Conservation (phyloP, 2,329 filamentous ascomycete genomes). For the Passalora sequoiae region DNA sequence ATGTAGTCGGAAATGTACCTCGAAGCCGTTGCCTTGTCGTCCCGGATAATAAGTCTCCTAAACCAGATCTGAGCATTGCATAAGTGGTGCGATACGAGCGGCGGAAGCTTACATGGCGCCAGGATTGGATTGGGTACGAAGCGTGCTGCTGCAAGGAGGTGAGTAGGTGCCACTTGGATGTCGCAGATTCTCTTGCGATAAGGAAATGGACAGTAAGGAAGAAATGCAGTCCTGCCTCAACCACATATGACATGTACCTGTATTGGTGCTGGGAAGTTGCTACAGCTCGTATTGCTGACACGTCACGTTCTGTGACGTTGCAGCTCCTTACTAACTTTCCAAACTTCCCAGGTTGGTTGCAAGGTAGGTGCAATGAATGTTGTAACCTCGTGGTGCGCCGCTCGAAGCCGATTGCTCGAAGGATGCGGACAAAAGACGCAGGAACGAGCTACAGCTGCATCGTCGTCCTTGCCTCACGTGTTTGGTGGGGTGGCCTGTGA, state of each 20-base stretch:
- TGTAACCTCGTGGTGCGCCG: slow-evolving; percentile 16
- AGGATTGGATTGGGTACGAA: slow-evolving; percentile 1
- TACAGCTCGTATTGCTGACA: background rate
- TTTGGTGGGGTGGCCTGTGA: background rate
- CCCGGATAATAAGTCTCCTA: slow-evolving; percentile 80
- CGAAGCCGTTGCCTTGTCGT: slow-evolving; percentile 63
- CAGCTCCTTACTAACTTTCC: background rate
- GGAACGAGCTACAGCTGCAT: background rate
- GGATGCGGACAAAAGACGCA: background rate
- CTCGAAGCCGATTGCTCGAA: slow-evolving; percentile 6
- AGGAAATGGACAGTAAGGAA: background rate
- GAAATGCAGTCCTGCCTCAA: background rate
- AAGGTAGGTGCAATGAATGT: slow-evolving; percentile 3
- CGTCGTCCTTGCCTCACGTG: slow-evolving; percentile 3
- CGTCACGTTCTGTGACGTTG: background rate
- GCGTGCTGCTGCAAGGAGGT: background rate
- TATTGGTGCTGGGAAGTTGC: background rate
- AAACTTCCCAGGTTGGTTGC: no score
- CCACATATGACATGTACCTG: background rate
- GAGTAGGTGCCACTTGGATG: slow-evolving; percentile 1
- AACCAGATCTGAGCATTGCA: background rate
- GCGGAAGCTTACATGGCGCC: slow-evolving; percentile 6
- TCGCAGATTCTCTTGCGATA: background rate
- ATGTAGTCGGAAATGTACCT: slow-evolving; percentile 77
- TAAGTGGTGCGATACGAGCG: background rate